Evolutionary conservation across 352 stramenopile species (phyloP), one percentile per base, ranked within the genome.

Genomic region (Phytopythium mirpurense): DNA sequence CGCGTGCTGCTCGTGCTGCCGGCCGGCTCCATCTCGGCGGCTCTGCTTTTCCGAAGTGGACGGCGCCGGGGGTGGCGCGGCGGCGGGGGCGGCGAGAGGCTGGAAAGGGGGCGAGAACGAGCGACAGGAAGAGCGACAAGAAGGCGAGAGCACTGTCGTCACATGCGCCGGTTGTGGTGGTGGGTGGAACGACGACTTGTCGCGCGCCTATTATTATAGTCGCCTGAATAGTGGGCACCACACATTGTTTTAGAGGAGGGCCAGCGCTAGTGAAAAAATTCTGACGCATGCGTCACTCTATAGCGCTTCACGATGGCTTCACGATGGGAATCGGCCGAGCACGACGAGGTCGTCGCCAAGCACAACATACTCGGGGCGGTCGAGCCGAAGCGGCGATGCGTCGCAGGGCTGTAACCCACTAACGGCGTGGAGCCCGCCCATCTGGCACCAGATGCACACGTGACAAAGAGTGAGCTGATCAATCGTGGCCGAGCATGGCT

Each of bases 381-480:
- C 29, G 4, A 87, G 54, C 3, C 76, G 63, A 6, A 74, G 70
- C 34, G 72, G 81, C 5, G 32, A 9, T n/a, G 51, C 10, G 5
- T 21, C 48, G 37, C 24, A 37, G 2, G 86, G 53, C 41, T 47
- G 41, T 29, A 70, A 63, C 9, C 38, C 50, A 18, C 26, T 49
- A 15, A 90, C 71, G 14, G 75, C 75, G 23, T 65, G 69, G 10
- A 90, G 59, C 0, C 80, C 80, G 23, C 80, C 80, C 41, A 90
- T 77, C 80, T 90, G 31, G 14, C 24, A 32, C 43, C 54, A 31
- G 18, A n/a, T 43, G 15, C n/a, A 42, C 14, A n/a, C n/a, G n/a
- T n/a, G 6, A 42, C 40, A 46, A 19, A 26, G 40, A 5, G 14
- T n/a, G 40, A 3, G 40, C 10, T 18, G 15, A n/a, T n/a, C n/a